Conservation (phyloP, 768 basidiomycete genomes). For the Mycena olivaceomarginata region DNA sequence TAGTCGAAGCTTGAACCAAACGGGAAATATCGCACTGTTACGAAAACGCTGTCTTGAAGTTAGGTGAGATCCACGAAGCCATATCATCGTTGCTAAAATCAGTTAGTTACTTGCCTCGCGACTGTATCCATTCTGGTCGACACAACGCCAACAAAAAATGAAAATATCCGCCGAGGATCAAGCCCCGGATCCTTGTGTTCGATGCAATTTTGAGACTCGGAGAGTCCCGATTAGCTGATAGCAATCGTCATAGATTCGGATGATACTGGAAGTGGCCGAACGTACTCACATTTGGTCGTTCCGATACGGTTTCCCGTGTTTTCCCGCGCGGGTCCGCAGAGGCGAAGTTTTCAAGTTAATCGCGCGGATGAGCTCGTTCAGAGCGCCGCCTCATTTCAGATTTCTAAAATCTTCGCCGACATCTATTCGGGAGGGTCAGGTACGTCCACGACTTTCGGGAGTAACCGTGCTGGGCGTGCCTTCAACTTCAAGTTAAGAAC, state of each 20-base stretch:
- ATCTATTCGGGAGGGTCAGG: neutral
- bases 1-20: neutral
- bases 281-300: neutral
- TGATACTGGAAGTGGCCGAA: neutral
- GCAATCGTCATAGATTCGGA: neutral
- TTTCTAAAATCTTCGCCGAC: neutral
- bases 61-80: neutral
- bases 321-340: neutral
- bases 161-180: neutral
- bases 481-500: too few relatives aligned
- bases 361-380: neutral
- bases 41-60: neutral
- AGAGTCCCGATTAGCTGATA: neutral
- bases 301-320: neutral
- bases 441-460: too few relatives aligned
- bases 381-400: neutral
- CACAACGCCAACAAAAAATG: too few relatives aligned
- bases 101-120: neutral
- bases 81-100: neutral
- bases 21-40: too few relatives aligned
- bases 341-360: neutral
- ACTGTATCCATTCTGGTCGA: too few relatives aligned
- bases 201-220: neutral
- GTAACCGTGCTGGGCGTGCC: too few relatives aligned
- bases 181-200: too few relatives aligned